These are phyloP conservation scores for Pleurotus salmoneostramineus DNA, from an alignment of 768 basidiomycete genomes.

Conservation along the genomic window DNA sequence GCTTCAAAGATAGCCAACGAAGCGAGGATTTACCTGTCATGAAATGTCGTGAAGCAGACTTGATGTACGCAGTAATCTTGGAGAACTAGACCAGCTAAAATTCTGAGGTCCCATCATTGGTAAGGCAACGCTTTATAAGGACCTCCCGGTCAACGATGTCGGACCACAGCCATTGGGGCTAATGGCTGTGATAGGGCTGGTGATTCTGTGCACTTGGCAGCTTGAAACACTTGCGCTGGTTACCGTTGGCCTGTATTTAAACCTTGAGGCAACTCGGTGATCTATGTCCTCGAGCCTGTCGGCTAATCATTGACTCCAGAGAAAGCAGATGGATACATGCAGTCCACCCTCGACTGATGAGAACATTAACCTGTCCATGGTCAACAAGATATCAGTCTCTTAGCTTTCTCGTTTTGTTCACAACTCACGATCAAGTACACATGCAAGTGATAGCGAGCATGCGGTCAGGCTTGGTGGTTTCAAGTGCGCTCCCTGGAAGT, in stretches of 20 bases:
- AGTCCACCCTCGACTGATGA: neutral
- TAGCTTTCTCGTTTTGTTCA: no score
- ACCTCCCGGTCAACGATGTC: neutral
- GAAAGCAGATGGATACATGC: neutral
- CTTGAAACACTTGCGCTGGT: slow-evolving; percentile 6
- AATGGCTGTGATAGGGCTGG: neutral
- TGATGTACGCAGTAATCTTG: neutral
- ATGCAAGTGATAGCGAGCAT: no score
- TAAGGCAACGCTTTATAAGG: neutral
- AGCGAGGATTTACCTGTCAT: slow-evolving; percentile 3
- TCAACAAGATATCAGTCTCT: no score
- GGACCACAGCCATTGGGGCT: slow-evolving; percentile 1
- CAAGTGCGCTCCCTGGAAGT: no score
- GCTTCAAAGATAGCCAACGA: neutral
- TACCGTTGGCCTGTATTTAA: neutral
- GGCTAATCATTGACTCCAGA: neutral
- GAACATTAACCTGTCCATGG: no score
- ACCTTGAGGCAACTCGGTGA: no score
- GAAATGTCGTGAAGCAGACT: slow-evolving; percentile 1
- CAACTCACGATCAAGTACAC: no score
- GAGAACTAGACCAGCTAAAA: slow-evolving; percentile 9
- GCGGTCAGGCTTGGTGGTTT: no score
- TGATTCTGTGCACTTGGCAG: neutral
- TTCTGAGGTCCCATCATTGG: neutral
- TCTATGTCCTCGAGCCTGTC: neutral